phyloP scores from a whole-genome alignment of 148 eudicot species.

The Rhododendron ferrugineum region DNA sequence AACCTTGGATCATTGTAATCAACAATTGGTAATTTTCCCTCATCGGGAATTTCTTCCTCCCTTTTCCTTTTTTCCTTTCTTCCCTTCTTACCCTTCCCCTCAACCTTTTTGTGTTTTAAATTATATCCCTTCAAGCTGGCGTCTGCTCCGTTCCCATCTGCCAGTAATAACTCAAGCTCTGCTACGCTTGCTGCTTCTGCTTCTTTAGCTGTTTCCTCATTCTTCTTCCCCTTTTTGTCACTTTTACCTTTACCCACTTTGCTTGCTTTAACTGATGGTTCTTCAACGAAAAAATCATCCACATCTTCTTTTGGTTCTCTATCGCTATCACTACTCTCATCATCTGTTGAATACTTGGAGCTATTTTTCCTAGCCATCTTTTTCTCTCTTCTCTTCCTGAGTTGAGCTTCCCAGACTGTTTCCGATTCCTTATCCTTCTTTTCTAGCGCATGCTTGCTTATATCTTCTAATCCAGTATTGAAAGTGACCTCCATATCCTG shows the following conservation, averaged over 20 bases:
- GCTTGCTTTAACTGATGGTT: slow-evolving; percentile 26
- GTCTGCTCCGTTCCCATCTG: slow-evolving; percentile 59
- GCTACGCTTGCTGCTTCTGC: slow-evolving; percentile 67
- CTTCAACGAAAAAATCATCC: slow-evolving; percentile 79
- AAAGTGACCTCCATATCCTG: slow-evolving; percentile 99
- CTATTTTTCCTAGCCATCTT: slow-evolving; percentile 53
- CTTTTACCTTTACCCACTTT: slow-evolving; percentile 29
- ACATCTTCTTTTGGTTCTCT: slow-evolving; percentile 39
- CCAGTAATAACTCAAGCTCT: slow-evolving; percentile 85
- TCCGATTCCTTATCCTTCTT: slow-evolving; percentile 78
- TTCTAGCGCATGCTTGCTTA: slow-evolving; percentile 76
- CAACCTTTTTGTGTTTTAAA: slow-evolving; percentile 54
- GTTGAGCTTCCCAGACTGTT: slow-evolving; percentile 81
- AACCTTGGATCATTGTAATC: slow-evolving; percentile 82
- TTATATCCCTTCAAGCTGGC: slow-evolving; percentile 69
- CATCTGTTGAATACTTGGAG: slow-evolving; percentile 72
- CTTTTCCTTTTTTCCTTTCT: slow-evolving; percentile 50
- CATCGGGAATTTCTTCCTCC: slow-evolving; percentile 47
- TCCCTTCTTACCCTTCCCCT: slow-evolving; percentile 64
- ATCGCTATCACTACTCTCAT: slow-evolving; percentile 54
- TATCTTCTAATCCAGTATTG: slow-evolving; percentile 81
- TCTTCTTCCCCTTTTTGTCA: slow-evolving; percentile 20
- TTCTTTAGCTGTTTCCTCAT: slow-evolving; percentile 33
- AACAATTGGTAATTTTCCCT: slow-evolving; percentile 57
- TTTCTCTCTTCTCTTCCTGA: slow-evolving; percentile 73